These are phyloP conservation scores for Lycium ferocissimum DNA, from an alignment of 257 asterid genomes.

Conservation along the genomic window DNA sequence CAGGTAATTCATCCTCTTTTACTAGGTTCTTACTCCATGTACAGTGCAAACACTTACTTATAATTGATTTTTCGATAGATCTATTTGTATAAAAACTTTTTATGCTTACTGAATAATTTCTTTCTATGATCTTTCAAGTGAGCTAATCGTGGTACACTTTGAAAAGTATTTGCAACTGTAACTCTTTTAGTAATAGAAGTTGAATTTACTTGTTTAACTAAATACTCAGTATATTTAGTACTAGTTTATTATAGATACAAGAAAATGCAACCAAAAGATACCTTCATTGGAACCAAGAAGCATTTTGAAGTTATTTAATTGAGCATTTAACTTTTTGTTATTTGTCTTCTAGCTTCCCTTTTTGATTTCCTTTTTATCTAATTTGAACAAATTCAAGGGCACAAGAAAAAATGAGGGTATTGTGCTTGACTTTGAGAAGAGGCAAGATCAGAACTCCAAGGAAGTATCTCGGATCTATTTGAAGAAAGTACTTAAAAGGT, in stretches of 20 bases:
- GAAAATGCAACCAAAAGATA: conserved; percentile 11
- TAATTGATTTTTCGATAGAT: not conserved
- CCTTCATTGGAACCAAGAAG: not conserved
- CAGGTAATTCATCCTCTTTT: not conserved
- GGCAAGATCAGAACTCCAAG: not conserved
- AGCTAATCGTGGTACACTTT: not conserved
- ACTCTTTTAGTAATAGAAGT: not conserved
- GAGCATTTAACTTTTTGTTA: conserved; percentile 7
- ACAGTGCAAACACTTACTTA: not conserved
- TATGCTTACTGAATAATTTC: not conserved
- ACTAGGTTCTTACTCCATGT: not conserved
- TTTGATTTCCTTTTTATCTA: conserved; percentile 1
- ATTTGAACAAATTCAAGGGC: conserved; percentile 33
- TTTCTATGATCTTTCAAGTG: not conserved
- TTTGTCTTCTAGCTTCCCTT: conserved; percentile 10
- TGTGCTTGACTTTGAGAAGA: conserved; percentile 37
- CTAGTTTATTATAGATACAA: not conserved
- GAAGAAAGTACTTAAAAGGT: conserved; percentile 31
- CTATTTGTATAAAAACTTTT: conserved; percentile 10
- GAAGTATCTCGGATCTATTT: conserved; percentile 10
- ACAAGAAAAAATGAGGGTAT: conserved; percentile 46
- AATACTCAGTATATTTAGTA: not conserved
- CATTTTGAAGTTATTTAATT: not conserved
- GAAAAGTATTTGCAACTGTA: not conserved
- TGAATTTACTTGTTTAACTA: not conserved